phyloP scores from a whole-genome alignment of 257 asterid species.

The Solanum paucissectum region DNA sequence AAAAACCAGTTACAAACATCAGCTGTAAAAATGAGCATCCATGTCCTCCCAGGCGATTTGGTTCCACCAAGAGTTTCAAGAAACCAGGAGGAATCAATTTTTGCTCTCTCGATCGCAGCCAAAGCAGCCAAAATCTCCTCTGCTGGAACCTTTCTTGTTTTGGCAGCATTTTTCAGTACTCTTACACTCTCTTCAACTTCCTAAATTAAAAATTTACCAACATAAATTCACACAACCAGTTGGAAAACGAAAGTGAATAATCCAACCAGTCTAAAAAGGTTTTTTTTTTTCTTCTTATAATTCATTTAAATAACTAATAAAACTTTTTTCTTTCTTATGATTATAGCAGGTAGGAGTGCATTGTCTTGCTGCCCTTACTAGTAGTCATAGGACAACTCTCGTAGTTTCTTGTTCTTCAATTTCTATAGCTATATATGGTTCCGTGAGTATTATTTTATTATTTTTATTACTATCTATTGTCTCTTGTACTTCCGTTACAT shows the following conservation, averaged over 20 bases:
- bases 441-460: too few species aligned
- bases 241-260: background rate
- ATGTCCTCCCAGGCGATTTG: conserved; percentile 79
- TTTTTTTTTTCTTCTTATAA: too few species aligned
- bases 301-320: too few species aligned
- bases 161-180: conserved; percentile 76
- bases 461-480: too few species aligned
- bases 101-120: conserved; percentile 69
- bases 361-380: background rate
- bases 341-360: background rate
- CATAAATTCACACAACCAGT: background rate
- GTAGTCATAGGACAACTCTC: background rate
- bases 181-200: conserved; percentile 62
- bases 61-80: conserved; percentile 85
- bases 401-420: background rate
- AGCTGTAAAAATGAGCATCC: conserved; percentile 96
- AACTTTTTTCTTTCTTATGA: background rate
- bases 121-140: conserved; percentile 62
- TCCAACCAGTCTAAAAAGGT: background rate
- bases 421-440: too few species aligned
- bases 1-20: conserved; percentile 33
- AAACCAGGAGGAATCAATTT: conserved; percentile 61
- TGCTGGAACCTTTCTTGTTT: conserved; percentile 57
- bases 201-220: conserved; percentile 20
- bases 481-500: too few species aligned